Conservation (phyloP, 2,329 filamentous ascomycete species). For the Aspergillus jensenii region DNA sequence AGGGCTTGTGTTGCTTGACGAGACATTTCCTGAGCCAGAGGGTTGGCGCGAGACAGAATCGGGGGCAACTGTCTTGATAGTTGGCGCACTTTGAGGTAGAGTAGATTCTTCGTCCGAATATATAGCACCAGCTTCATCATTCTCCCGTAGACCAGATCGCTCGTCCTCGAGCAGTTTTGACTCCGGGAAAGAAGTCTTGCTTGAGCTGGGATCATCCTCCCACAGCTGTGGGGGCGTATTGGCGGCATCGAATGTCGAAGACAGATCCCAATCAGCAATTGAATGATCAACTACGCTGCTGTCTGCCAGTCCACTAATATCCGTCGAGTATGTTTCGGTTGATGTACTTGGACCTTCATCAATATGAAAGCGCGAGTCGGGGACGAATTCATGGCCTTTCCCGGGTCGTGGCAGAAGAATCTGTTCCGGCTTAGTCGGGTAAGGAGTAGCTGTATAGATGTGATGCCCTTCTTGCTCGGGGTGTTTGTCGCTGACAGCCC, state of each 20-base stretch:
- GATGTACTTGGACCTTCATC: slow-evolving; percentile 31
- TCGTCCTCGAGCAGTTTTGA: slow-evolving; percentile 25
- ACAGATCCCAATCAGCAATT: slow-evolving; percentile 36
- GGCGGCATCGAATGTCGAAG: slow-evolving; percentile 36
- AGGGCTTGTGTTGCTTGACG: slow-evolving; percentile 39
- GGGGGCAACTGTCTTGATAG: slow-evolving; percentile 38
- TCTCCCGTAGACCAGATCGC: slow-evolving; percentile 18
- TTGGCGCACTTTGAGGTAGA: slow-evolving; percentile 33
- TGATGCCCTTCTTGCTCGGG: slow-evolving; percentile 33
- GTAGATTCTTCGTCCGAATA: slow-evolving; percentile 37
- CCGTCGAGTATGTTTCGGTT: slow-evolving; percentile 29
- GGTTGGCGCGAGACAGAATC: slow-evolving; percentile 30
- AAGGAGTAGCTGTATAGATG: slow-evolving; percentile 44
- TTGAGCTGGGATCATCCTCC: slow-evolving; percentile 39
- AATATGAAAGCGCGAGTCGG: slow-evolving; percentile 33
- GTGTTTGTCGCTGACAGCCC: slow-evolving; percentile 33
- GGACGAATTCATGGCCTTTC: slow-evolving; percentile 36
- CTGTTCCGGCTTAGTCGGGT: slow-evolving; percentile 49
- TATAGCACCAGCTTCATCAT: slow-evolving; percentile 22
- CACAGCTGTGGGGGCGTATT: slow-evolving; percentile 40
- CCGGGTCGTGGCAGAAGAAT: slow-evolving; percentile 43
- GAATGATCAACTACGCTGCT: slow-evolving; percentile 30
- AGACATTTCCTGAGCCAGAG: slow-evolving; percentile 22
- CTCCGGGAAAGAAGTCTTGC: slow-evolving; percentile 36
- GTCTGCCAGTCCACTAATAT: slow-evolving; percentile 25